phyloP scores from a whole-genome alignment of 2,329 filamentous ascomycete species.

The Talaromyces albobiverticillius region DNA sequence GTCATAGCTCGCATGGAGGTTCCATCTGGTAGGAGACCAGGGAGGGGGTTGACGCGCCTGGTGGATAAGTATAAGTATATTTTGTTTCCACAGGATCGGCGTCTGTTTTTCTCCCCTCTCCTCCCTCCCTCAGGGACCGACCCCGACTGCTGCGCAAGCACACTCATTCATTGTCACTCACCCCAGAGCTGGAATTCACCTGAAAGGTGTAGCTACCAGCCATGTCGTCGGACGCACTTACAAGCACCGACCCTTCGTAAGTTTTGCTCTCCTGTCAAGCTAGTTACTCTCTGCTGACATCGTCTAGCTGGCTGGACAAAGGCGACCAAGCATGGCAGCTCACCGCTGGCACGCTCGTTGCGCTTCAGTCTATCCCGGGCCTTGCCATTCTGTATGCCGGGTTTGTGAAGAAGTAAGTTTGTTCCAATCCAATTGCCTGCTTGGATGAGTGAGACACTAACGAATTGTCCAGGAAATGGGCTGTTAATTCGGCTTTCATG shows the following conservation, averaged over 20 bases:
- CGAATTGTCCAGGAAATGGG: conserved; percentile 48
- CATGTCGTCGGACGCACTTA: conserved; percentile 12
- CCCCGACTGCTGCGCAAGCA: too few species aligned
- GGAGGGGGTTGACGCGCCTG: too few species aligned
- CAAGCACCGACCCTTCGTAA: conserved; percentile 15
- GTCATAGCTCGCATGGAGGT: neutral
- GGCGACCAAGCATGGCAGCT: conserved; percentile 55
- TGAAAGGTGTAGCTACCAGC: neutral
- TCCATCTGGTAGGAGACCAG: too few species aligned
- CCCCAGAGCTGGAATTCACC: too few species aligned
- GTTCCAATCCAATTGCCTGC: too few species aligned
- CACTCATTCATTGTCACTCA: too few species aligned
- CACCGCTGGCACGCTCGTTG: conserved; percentile 50
- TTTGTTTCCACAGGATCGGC: too few species aligned
- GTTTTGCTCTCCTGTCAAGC: conserved; percentile 15
- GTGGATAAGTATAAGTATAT: too few species aligned
- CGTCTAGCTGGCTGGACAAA: conserved; percentile 35
- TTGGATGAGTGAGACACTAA: neutral
- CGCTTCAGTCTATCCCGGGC: conserved; percentile 49
- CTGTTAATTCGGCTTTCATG: conserved; percentile 52
- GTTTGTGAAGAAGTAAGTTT: conserved; percentile 34
- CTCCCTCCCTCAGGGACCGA: neutral
- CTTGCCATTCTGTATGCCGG: conserved; percentile 51
- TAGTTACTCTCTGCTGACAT: conserved; percentile 9
- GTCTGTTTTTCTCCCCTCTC: neutral